A percentile compares a stretch with the other conserved stretches of the same genome.
Conservation (phyloP, 2,329 filamentous ascomycete species). For the Harringtonia aguacate region DNA sequence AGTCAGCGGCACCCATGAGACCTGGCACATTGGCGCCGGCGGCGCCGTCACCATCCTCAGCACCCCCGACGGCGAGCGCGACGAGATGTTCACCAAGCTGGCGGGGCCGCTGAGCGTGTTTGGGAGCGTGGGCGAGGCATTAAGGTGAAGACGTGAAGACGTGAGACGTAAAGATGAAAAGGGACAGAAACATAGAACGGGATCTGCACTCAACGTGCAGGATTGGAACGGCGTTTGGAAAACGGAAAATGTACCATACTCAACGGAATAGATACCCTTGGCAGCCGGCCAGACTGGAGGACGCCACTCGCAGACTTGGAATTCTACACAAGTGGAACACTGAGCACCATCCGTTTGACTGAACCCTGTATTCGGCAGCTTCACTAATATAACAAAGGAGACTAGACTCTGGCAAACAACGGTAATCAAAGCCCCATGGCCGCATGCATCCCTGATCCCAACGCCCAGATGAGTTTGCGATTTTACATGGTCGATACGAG, state of each 20-base stretch:
- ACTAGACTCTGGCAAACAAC: neutral
- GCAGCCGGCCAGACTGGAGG: too few species aligned
- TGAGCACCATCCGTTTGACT: too few species aligned
- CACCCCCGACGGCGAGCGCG: constrained; percentile 67
- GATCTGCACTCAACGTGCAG: too few species aligned
- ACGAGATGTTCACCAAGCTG: constrained; percentile 81
- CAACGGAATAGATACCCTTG: too few species aligned
- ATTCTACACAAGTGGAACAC: too few species aligned
- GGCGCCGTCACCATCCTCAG: constrained; percentile 84
- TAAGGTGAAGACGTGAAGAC: too few species aligned
- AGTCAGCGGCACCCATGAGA: constrained; percentile 31
- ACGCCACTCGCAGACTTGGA: too few species aligned
- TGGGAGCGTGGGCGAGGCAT: constrained; percentile 9
- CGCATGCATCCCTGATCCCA: constrained; percentile 5
- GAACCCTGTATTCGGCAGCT: too few species aligned
- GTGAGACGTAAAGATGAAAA: too few species aligned
- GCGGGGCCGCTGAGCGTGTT: constrained; percentile 45
- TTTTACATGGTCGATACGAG: constrained; percentile 5
- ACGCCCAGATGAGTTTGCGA: constrained; percentile 9
- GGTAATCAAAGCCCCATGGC: neutral
- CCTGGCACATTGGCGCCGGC: constrained; percentile 80
- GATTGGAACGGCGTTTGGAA: too few species aligned
- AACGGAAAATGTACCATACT: too few species aligned
- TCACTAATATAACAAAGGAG: neutral
- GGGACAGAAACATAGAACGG: too few species aligned